These are phyloP conservation scores for Dendryphion nanum DNA, from an alignment of 2,329 filamentous ascomycete genomes.

Conservation along the genomic window DNA sequence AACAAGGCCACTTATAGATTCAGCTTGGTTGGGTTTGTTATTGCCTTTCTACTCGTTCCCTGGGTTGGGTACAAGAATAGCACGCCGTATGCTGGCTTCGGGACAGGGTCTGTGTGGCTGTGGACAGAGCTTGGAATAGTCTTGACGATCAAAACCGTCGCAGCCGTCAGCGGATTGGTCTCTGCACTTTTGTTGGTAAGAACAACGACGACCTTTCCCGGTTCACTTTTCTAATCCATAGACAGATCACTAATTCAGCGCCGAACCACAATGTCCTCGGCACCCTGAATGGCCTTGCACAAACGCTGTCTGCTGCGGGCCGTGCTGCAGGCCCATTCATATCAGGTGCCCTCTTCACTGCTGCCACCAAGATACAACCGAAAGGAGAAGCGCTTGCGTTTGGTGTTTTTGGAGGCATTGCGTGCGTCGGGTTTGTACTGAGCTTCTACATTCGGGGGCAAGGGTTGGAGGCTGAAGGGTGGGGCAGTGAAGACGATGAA, in stretches of 20 bases:
- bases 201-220: conserved; percentile 12
- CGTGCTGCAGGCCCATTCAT: conserved; percentile 85
- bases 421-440: conserved; percentile 75
- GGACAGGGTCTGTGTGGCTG: conserved; percentile 66
- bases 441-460: conserved; percentile 74
- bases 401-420: conserved; percentile 80
- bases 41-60: conserved; percentile 84
- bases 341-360: conserved; percentile 80
- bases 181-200: conserved; percentile 82
- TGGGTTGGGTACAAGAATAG: conserved; percentile 78
- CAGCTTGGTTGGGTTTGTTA: conserved; percentile 73
- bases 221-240: too few species aligned
- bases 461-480: conserved; percentile 59
- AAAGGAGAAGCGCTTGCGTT: conserved; percentile 86
- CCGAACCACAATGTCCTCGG: conserved; percentile 83
- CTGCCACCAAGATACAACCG: conserved; percentile 68
- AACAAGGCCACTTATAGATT: conserved; percentile 82
- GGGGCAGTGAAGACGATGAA: conserved; percentile 40
- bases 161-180: conserved; percentile 83
- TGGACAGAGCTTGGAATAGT: conserved; percentile 79
- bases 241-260: conserved; percentile 86
- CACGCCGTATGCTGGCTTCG: conserved; percentile 47
- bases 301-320: conserved; percentile 88
- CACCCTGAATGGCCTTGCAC: conserved; percentile 87
- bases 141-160: conserved; percentile 84